Evolutionary conservation across 108 stramenopile genomes (phyloP).

Genomic region (Skeletonema potamos): DNA sequence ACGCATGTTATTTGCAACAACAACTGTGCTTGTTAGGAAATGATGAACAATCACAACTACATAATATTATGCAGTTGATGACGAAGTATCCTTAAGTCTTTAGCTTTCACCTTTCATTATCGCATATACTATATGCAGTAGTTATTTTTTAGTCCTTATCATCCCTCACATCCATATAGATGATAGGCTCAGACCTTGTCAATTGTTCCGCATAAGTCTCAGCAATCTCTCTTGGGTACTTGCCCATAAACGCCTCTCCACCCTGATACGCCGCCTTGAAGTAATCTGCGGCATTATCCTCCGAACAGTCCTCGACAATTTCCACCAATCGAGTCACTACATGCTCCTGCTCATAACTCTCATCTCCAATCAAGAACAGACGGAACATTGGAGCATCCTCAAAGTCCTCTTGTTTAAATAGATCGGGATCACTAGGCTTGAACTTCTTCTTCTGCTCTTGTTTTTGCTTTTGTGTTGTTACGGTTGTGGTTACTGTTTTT

Average conservation of each 20-base stretch:
- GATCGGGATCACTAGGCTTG: constrained; percentile 56
- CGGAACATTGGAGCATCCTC: constrained; percentile 92
- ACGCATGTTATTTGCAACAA: not conserved
- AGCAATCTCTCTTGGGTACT: constrained; percentile 78
- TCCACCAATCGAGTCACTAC: constrained; percentile 76
- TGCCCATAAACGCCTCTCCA: constrained; percentile 83
- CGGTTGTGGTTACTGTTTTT: constrained; percentile 47
- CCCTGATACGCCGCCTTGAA: constrained; percentile 61
- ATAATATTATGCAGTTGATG: not conserved
- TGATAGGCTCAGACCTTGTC: constrained; percentile 85
- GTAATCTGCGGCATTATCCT: constrained; percentile 66
- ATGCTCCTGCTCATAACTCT: constrained; percentile 84
- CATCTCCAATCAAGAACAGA: constrained; percentile 85
- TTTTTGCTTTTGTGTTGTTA: constrained; percentile 53
- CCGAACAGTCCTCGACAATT: constrained; percentile 78
- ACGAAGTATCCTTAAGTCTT: not conserved
- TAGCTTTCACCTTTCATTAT: too few relatives aligned
- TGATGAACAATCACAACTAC: not conserved
- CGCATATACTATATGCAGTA: too few relatives aligned
- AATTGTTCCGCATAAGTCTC: constrained; percentile 87
- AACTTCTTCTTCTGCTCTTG: constrained; percentile 38
- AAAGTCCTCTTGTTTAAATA: constrained; percentile 64
- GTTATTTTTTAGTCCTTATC: constrained; percentile 47
- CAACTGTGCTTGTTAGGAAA: not conserved
- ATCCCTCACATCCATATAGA: constrained; percentile 78